Percentiles rank a stretch among this genome's conserved stretches.
These are phyloP conservation scores for Lanmaoa rubissima DNA, from an alignment of 768 basidiomycete genomes.

Conservation along the genomic window DNA sequence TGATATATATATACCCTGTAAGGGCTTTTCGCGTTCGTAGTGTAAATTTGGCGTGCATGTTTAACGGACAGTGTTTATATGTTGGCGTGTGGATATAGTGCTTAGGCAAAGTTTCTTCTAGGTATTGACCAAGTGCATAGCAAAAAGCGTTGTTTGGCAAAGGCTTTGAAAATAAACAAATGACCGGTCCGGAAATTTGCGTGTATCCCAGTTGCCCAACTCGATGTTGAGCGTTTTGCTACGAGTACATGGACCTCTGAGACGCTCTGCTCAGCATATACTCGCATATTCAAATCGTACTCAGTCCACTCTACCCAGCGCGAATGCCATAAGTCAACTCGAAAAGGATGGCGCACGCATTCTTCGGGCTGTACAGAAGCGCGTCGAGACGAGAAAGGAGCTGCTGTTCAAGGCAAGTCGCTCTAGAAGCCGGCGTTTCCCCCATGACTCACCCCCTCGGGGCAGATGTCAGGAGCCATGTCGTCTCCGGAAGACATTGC, in stretches of 20 bases:
- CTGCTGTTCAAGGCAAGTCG: slow-evolving; percentile 44
- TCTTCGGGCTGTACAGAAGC: slow-evolving; percentile 52
- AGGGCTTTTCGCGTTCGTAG: not conserved
- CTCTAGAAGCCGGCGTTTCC: not conserved
- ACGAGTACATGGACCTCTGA: slow-evolving; percentile 16
- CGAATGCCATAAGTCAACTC: slow-evolving; percentile 24
- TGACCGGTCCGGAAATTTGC: not conserved
- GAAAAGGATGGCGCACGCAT: slow-evolving; percentile 49
- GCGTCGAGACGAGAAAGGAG: slow-evolving; percentile 48
- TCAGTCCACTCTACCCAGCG: slow-evolving; percentile 10
- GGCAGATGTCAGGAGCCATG: slow-evolving; percentile 52
- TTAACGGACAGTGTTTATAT: not conserved
- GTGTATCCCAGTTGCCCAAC: not conserved
- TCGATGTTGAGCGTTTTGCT: slow-evolving; percentile 12
- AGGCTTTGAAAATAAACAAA: slow-evolving; percentile 17
- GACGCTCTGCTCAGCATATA: slow-evolving; percentile 10
- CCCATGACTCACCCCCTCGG: not conserved
- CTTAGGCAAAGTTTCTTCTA: no score
- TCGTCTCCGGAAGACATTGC: slow-evolving; percentile 56
- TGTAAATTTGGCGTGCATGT: not conserved
- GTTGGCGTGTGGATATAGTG: not conserved
- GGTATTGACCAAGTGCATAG: not conserved
- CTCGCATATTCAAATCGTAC: slow-evolving; percentile 8
- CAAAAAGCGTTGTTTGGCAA: slow-evolving; percentile 14
- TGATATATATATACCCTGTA: not conserved